Evolutionary conservation across 108 stramenopile species (phyloP).

Genomic region (Epipyxis sp.): DNA sequence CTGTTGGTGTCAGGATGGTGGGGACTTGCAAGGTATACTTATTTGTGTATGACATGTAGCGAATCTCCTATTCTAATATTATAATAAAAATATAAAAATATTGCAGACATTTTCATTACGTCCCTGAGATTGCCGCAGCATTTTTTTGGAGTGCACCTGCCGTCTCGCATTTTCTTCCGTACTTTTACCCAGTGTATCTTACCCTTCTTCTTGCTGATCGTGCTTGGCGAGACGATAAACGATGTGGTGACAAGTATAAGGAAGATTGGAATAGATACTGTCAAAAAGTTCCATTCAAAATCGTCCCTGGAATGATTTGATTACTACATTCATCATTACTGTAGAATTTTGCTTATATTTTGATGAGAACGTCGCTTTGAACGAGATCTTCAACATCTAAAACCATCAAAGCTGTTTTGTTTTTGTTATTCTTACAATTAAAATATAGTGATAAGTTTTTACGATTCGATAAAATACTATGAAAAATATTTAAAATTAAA

Average conservation of each 20-base stretch:
- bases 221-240: slow-evolving; percentile 86
- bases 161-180: slow-evolving; percentile 63
- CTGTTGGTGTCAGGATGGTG: slow-evolving; percentile 76
- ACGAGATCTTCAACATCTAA: too few species aligned
- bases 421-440: too few species aligned
- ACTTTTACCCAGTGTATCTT: slow-evolving; percentile 87
- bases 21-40: too few species aligned
- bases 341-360: too few species aligned
- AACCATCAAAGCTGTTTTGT: too few species aligned
- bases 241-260: slow-evolving; percentile 91
- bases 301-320: slow-evolving; percentile 57
- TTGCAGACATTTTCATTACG: slow-evolving; percentile 96
- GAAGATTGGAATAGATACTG: slow-evolving; percentile 92
- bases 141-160: slow-evolving; percentile 84
- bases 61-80: background rate
- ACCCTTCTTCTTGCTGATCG: slow-evolving; percentile 88
- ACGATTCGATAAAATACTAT: too few species aligned
- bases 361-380: too few species aligned
- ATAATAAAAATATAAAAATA: too few species aligned
- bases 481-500: too few species aligned
- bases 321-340: too few species aligned
- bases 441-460: too few species aligned
- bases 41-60: too few species aligned
- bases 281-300: slow-evolving; percentile 57
- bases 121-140: slow-evolving; percentile 80